Base-by-base conservation (phyloP, 176 grass and related monocot species). In the Tillandsia leiboldiana region DNA sequence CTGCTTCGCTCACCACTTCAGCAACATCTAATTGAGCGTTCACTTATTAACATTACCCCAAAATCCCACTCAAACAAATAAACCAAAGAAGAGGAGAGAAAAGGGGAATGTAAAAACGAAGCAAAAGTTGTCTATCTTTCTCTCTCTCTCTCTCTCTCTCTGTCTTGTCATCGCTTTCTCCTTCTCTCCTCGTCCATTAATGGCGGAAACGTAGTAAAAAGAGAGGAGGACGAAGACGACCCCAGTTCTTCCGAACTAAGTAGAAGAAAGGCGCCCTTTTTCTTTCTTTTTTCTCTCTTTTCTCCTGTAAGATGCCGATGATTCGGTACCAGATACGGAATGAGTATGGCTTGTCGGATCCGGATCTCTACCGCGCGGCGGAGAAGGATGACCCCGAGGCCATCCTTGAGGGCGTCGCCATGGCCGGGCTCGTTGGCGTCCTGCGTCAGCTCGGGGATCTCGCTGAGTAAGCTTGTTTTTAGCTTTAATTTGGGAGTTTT, bases 381-480 rank as follows among this genome's bases (percentile, higher is more conserved):
- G 84, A 76, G 58, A 81, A 87, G 87, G 94, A 99, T 84, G 94
- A 99, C 58, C 94, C 94, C 26, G 87, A 90, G 82, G 94, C 80
- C 79, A 82, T 99, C 20, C 94, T 99, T 62, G 94, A 93, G 78
- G 94, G 84, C 53, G 89, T 99, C 84, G 89, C 94, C 77, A 99
- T 99, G 89, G 87, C 87, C 2, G 94, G 87, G 11, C 87, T 99
- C 79, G 94, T 86, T 33, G 94, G 94, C 66, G 66, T 99, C 63
- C 77, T 99, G 13, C 84, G 94, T 2, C 94, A 99, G 84, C 89
- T 99, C 2, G 94, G 94, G 79, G 90, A 99, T 93, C 87, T 99
- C 68, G 82, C 94, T 0, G 89, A 93, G 94, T 99, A 51, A 90
- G 94, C 85, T 18, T 12, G 22, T 23, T 20, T 61, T 1, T 9